Evolutionary conservation across 2,329 filamentous ascomycete genomes (phyloP), one percentile per base, ranked within the genome.

Genomic region (Paecilomyces variotii): DNA sequence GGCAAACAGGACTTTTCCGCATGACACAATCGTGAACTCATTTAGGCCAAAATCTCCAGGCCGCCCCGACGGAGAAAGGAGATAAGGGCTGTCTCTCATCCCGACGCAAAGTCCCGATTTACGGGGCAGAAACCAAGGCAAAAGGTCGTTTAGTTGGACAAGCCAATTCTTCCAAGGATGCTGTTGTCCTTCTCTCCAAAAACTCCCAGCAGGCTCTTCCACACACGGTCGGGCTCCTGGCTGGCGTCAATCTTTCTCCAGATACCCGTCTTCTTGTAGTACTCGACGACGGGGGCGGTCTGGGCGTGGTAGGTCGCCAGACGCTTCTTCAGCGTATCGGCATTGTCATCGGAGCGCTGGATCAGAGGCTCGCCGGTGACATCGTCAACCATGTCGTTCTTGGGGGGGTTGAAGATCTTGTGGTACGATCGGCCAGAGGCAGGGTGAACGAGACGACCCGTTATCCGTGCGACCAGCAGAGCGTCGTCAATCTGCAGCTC

Each of bases 381-480:
- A 77, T 99, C 94, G 78, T 99, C 94, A 74, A 87, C 96, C 94
- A 97, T 97, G 65, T 84, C 71, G 69, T 86, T 79, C 86, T 97
- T 96, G 70, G 94, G 94, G 56, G 94, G 94, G 85, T 97, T 97
- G 87, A 99, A 99, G 77, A 94, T 89, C 79, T 88, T 94, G 86
- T 99, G 94, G 82, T 99, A 99, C 67, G 90, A 91, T 72, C 94
- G 91, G 65, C 94, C 94, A 58, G 92, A 97, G 56, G 93, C 93
- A 59, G 93, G 93, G 83, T 99, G 94, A 68, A 99, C 83, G 62
- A 99, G 83, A 71, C 94, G 93, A 70, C 94, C 94, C 61, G 94
- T 99, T 78, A 99, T 97, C 72, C 94, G 90, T 66, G 92, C 87
- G 62, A 99, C 93, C 60, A 99, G 87, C 59, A 99, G 88, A 50